Base-by-base conservation (phyloP, 345 rosid genomes). In the Microthlaspi erraticum region DNA sequence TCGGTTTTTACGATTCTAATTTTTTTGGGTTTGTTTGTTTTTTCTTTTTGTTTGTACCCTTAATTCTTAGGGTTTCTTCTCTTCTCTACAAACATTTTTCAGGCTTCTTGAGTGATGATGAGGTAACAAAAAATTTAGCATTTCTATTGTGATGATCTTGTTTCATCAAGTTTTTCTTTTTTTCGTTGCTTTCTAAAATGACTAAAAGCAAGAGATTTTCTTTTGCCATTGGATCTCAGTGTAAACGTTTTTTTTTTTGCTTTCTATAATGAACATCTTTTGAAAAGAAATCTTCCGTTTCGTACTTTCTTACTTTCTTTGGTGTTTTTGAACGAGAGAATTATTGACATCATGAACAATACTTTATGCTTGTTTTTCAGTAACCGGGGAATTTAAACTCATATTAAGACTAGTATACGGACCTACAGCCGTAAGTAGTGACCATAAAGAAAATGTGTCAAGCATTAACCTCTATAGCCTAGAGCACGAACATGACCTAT, bases 241-340 rank as follows among this genome's bases (percentile, higher is more conserved):
- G 65, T 36, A 31, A 42, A 60, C 17, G 16, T 19, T 19, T 51
- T 13, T 56, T 3, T 2, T 50, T 38, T 42, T 49, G 44, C 29
- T 64, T 64, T 73, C 37, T 45, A 37, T 64, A 37, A 63, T 64
- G 64, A 20, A 52, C 23, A 63, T 42, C 26, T 53, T 54, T 55
- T 43, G 36, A 43, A 34, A 46, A 49, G 7, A 48, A 31, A 4
- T 7, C 13, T 31, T 23, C 16, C 20, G 2, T 62, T 39, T 50
- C 20, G 39, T 26, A 26, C 29, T 26, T 26, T 50, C 20, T 50
- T 26, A 26, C 29, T 26, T 26, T 26, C 29, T 45, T 36, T 36
- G 11, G 9, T 37, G 18, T 17, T 26, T 26, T 26, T 26, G 29
- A 26, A 26, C 29, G 29, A 26, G 29, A 26, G 29, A 26, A 26